Percentiles rank a stretch among this genome's conserved stretches.
Conservation (phyloP, 768 basidiomycete species). For the Mycena amicta region DNA sequence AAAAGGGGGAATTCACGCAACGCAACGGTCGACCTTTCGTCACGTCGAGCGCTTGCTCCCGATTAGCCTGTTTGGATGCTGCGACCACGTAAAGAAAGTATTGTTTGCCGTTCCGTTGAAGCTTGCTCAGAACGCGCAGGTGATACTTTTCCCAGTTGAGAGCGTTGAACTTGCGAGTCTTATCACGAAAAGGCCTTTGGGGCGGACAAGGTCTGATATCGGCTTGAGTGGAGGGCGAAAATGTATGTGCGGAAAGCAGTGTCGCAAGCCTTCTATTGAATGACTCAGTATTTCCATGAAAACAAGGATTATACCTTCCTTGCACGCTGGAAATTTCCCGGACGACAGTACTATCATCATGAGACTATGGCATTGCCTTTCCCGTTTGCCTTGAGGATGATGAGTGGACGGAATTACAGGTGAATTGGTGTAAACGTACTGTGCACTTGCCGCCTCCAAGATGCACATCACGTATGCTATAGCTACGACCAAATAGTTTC, state of each 20-base stretch:
- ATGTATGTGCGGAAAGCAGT: not conserved
- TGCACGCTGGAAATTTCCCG: not conserved
- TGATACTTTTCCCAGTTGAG: not conserved
- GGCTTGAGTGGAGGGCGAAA: no score
- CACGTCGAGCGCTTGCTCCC: not conserved
- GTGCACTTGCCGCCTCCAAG: not conserved
- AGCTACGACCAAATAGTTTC: not conserved
- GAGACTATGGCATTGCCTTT: no score
- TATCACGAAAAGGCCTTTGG: not conserved
- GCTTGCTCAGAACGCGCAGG: not conserved
- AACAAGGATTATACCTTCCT: no score
- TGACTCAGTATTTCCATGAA: not conserved
- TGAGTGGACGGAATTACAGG: not conserved
- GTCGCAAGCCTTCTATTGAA: not conserved
- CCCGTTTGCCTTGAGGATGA: no score
- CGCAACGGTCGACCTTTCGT: not conserved
- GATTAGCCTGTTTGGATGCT: not conserved
- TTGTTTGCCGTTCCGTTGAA: not conserved
- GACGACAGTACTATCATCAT: not conserved
- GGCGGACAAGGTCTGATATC: no score
- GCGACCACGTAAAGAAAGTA: not conserved
- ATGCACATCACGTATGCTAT: not conserved
- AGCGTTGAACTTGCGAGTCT: not conserved
- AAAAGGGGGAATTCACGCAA: not conserved
- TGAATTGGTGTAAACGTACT: no score